Percentiles rank a stretch among this genome's conserved stretches.
Evolutionary conservation across 2,329 filamentous ascomycete species (phyloP).

Genomic region (Tolypocladium pustulatum): DNA sequence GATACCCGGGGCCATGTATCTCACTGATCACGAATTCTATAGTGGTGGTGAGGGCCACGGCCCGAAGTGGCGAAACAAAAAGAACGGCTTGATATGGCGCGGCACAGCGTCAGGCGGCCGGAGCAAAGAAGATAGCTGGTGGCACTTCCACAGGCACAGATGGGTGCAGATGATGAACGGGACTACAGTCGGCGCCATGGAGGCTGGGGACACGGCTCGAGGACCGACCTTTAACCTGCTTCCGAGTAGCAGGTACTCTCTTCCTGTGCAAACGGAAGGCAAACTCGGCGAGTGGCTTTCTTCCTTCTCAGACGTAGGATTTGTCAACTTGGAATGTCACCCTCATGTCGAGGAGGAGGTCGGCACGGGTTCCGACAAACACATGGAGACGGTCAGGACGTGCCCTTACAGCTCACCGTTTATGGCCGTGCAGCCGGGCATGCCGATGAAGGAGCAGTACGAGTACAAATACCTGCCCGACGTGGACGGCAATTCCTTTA

Average conservation of each 20-base stretch:
- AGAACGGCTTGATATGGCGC: conserved; percentile 48
- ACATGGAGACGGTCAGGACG: not conserved
- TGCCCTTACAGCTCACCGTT: not conserved
- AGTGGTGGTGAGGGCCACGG: conserved; percentile 45
- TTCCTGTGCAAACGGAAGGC: conserved; percentile 20
- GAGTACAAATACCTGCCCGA: conserved; percentile 57
- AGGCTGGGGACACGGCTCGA: conserved; percentile 24
- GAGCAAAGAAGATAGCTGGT: conserved; percentile 45
- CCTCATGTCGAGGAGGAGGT: conserved; percentile 17
- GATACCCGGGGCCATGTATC: conserved; percentile 56
- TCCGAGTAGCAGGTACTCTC: conserved; percentile 28
- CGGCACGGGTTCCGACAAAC: not conserved
- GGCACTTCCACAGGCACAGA: conserved; percentile 58
- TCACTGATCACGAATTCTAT: conserved; percentile 46
- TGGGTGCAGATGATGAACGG: conserved; percentile 60
- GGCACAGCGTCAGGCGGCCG: conserved; percentile 53
- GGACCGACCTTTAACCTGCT: conserved; percentile 40
- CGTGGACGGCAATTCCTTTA: conserved; percentile 57
- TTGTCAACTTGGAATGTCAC: conserved; percentile 26
- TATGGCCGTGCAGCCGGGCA: not conserved
- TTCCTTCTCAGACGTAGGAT: conserved; percentile 31
- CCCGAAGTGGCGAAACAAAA: conserved; percentile 46
- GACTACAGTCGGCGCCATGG: conserved; percentile 40
- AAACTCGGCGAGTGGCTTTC: conserved; percentile 29
- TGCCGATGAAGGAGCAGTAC: conserved; percentile 38